These are phyloP conservation scores for Phoenix roebelenii DNA, from an alignment of 176 grass and related monocot genomes.

Conservation along the genomic window DNA sequence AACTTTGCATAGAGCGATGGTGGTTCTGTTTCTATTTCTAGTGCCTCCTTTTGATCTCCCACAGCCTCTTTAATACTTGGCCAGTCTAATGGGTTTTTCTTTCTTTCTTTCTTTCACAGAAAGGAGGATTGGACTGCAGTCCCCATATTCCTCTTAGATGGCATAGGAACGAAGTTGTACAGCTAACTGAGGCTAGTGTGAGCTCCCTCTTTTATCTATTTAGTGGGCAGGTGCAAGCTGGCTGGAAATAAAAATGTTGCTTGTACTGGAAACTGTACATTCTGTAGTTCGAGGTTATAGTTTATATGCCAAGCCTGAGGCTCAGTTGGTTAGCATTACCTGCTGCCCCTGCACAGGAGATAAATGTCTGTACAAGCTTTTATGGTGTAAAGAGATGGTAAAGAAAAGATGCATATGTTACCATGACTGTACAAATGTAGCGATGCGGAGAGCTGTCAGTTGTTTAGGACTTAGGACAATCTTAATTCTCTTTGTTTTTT, in stretches of 20 bases:
- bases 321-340: slow-evolving; percentile 46
- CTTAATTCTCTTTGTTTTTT: slow-evolving; percentile 10
- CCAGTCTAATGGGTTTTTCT: neutral
- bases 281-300: slow-evolving; percentile 71
- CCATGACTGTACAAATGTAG: slow-evolving; percentile 78
- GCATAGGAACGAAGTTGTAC: slow-evolving; percentile 62
- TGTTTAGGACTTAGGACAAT: neutral
- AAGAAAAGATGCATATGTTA: slow-evolving; percentile 27
- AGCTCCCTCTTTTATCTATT: slow-evolving; percentile 28
- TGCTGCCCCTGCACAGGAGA: slow-evolving; percentile 50
- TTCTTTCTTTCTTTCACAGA: slow-evolving; percentile 36
- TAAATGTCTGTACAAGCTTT: slow-evolving; percentile 7
- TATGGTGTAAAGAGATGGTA: slow-evolving; percentile 55
- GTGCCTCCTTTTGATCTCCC: no score
- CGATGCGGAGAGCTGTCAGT: slow-evolving; percentile 9
- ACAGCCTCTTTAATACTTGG: no score
- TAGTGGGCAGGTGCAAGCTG: slow-evolving; percentile 47
- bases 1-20: no score
- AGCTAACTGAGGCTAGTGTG: slow-evolving; percentile 73
- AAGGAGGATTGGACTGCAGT: slow-evolving; percentile 74
- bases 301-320: slow-evolving; percentile 25
- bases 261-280: slow-evolving; percentile 75
- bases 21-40: no score
- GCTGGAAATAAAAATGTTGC: slow-evolving; percentile 58
- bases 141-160: slow-evolving; percentile 49